These are phyloP conservation scores for Oryza meridionalis DNA, from an alignment of 176 grass and related monocot species.

Conservation along the genomic window DNA sequence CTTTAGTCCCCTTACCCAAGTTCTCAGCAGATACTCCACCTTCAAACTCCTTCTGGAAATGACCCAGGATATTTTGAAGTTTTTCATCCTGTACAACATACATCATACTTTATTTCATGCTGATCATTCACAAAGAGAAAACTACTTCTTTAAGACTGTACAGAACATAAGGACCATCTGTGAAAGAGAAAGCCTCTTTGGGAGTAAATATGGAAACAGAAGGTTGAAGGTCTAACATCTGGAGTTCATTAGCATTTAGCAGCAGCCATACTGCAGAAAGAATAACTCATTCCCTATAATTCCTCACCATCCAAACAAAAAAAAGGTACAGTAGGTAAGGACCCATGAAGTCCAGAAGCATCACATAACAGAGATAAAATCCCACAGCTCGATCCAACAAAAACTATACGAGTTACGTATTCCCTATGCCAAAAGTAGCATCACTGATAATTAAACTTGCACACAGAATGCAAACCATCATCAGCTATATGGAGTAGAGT, in stretches of 20 bases:
- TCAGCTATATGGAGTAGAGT: neutral
- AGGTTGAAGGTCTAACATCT: conserved; percentile 25
- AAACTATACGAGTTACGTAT: neutral
- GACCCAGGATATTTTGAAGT: conserved; percentile 61
- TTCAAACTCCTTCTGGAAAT: conserved; percentile 73
- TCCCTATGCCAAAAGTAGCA: conserved; percentile 8
- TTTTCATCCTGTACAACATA: conserved; percentile 63
- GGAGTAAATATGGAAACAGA: conserved; percentile 5
- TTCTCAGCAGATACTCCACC: conserved; percentile 44
- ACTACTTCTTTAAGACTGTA: conserved; percentile 19
- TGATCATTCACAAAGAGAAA: conserved; percentile 16
- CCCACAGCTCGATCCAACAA: conserved; percentile 23
- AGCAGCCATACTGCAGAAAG: neutral
- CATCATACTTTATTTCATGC: conserved; percentile 23
- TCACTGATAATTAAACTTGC: conserved; percentile 12
- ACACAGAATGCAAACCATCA: conserved; percentile 12
- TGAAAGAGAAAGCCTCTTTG: neutral
- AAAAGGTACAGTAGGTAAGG: neutral
- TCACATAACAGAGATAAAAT: conserved; percentile 25
- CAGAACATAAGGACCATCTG: neutral
- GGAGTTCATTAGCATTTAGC: conserved; percentile 6
- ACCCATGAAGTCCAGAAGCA: neutral
- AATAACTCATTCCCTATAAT: conserved; percentile 2
- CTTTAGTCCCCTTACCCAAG: conserved; percentile 52
- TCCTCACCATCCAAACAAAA: neutral